phyloP scores from a whole-genome alignment of 2,329 filamentous ascomycete species.

The Xylariaceae sp. region DNA sequence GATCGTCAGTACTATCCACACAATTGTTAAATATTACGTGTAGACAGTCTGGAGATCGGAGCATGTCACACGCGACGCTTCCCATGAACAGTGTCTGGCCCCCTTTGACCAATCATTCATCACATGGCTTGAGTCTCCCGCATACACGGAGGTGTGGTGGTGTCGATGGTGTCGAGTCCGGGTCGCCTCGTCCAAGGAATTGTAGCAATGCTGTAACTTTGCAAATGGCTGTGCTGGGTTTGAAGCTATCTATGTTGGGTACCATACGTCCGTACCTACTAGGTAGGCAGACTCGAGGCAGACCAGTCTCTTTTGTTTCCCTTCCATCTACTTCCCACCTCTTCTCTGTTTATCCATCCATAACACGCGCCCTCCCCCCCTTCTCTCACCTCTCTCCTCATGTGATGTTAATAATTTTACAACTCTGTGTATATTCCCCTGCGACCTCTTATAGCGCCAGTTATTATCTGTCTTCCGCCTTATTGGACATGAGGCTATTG shows the following conservation, averaged over 20 bases:
- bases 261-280: background rate
- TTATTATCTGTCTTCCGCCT: background rate
- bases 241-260: background rate
- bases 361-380: background rate
- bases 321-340: background rate
- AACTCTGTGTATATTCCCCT: slow-evolving; percentile 2
- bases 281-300: background rate
- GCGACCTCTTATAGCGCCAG: background rate
- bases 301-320: background rate
- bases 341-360: background rate
- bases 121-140: slow-evolving; percentile 5
- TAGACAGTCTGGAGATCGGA: background rate
- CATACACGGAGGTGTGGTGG: slow-evolving; percentile 4
- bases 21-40: background rate
- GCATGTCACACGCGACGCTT: slow-evolving; percentile 4
- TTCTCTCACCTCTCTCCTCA: background rate
- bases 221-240: background rate
- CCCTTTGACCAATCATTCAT: slow-evolving; percentile 13
- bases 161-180: background rate
- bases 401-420: slow-evolving; percentile 6
- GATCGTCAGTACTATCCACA: background rate
- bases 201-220: background rate
- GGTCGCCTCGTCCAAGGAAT: background rate
- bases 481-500: slow-evolving; percentile 4
- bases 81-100: background rate